These are phyloP conservation scores for Chlorokybus atmophyticus DNA, from an alignment of 139 green algal species.

Conservation along the genomic window DNA sequence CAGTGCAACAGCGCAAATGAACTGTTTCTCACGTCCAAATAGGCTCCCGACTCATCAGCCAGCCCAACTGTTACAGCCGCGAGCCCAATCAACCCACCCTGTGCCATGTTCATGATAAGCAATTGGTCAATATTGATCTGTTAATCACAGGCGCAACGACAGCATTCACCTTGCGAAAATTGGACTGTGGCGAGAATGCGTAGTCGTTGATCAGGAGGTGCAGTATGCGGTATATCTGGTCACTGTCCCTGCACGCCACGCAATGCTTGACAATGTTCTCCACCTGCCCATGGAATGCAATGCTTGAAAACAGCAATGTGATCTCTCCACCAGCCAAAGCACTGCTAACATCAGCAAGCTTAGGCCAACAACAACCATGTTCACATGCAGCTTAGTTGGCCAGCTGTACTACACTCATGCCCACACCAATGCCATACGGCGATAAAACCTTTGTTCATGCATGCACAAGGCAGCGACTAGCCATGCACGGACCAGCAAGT, in stretches of 20 bases:
- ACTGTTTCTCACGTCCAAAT: constrained; percentile 21
- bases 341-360: neutral
- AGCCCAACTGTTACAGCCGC: constrained; percentile 80
- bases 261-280: constrained; percentile 27
- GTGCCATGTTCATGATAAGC: too few relatives aligned
- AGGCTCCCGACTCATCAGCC: constrained; percentile 32
- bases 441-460: too few relatives aligned
- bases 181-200: constrained; percentile 51
- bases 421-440: too few relatives aligned
- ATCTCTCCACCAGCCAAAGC: neutral
- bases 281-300: constrained; percentile 2
- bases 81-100: constrained; percentile 84
- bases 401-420: too few relatives aligned
- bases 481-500: too few relatives aligned
- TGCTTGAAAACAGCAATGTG: neutral
- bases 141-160: neutral
- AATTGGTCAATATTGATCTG: too few relatives aligned
- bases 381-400: too few relatives aligned
- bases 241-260: constrained; percentile 14
- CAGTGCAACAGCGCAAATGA: neutral
- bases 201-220: constrained; percentile 61
- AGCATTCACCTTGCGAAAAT: constrained; percentile 66
- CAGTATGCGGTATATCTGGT: constrained; percentile 39
- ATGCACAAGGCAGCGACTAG: too few relatives aligned
- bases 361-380: too few relatives aligned